These are phyloP conservation scores for Citrus sp. DNA, from an alignment of 345 rosid species.

Conservation along the genomic window DNA sequence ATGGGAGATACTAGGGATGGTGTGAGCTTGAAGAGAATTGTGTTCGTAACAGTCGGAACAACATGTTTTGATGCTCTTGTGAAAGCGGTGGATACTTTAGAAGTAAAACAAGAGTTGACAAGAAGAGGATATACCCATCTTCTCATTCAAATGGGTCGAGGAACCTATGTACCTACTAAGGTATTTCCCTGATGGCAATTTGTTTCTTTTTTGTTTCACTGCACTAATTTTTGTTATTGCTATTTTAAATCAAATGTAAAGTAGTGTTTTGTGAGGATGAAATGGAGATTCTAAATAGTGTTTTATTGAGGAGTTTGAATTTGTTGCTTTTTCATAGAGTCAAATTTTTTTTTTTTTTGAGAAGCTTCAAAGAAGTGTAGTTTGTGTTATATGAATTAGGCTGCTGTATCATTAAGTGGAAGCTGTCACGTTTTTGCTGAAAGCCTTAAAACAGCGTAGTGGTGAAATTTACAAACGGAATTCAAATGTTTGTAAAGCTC, in stretches of 20 bases:
- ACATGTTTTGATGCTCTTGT: constrained; percentile 85
- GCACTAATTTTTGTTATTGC: not conserved
- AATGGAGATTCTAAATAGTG: not conserved
- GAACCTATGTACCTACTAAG: constrained; percentile 61
- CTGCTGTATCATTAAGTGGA: too few relatives aligned
- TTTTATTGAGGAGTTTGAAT: not conserved
- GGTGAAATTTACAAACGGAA: not conserved
- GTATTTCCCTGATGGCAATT: constrained; percentile 20
- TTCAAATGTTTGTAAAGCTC: not conserved
- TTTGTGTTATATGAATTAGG: too few relatives aligned
- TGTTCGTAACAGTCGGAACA: constrained; percentile 95
- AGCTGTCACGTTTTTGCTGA: too few relatives aligned
- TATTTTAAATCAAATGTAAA: not conserved
- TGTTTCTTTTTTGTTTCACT: not conserved
- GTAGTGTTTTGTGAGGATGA: not conserved
- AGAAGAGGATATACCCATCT: constrained; percentile 77
- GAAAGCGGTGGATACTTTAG: constrained; percentile 47
- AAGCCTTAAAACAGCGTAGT: too few relatives aligned
- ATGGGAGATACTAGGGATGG: constrained; percentile 33
- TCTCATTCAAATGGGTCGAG: constrained; percentile 85
- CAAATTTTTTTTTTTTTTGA: not conserved
- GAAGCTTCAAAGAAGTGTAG: not conserved
- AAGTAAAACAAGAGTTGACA: constrained; percentile 51
- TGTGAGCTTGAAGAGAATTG: constrained; percentile 36
- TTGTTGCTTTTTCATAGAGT: not conserved